phyloP scores from a whole-genome alignment of 2,329 filamentous ascomycete genomes.

The Chaetoscypha palmicola region DNA sequence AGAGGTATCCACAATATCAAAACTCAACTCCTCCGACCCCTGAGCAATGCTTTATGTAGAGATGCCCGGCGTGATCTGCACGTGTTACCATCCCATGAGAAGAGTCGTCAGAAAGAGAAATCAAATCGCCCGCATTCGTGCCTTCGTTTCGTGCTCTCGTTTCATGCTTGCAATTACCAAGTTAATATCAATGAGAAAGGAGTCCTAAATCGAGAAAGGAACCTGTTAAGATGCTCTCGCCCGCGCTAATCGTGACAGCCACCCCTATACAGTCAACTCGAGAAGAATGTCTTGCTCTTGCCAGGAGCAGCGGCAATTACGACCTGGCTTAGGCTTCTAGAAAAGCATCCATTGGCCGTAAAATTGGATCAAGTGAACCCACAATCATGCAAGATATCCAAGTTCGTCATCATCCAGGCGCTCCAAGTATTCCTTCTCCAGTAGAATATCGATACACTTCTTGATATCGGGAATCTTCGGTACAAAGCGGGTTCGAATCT shows the following conservation, averaged over 20 bases:
- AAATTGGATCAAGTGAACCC: no score
- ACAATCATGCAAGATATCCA: slow-evolving; percentile 75
- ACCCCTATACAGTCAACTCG: no score
- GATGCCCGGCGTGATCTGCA: neutral
- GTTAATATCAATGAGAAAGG: neutral
- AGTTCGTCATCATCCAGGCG: slow-evolving; percentile 90
- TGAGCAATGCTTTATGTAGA: slow-evolving; percentile 2
- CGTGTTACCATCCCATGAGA: no score
- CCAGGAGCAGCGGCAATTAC: slow-evolving; percentile 1
- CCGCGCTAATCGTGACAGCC: no score
- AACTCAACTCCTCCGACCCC: slow-evolving; percentile 1
- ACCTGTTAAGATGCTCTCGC: no score
- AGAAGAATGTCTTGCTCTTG: slow-evolving; percentile 1
- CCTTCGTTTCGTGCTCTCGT: no score
- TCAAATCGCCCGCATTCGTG: neutral
- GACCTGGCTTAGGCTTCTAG: slow-evolving; percentile 5
- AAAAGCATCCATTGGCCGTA: slow-evolving; percentile 3
- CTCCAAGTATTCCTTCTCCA: slow-evolving; percentile 98
- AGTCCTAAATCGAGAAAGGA: neutral
- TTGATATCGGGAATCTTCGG: slow-evolving; percentile 96
- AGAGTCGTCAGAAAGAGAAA: neutral
- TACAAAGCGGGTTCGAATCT: slow-evolving; percentile 87
- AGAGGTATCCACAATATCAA: slow-evolving; percentile 3
- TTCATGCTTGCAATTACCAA: no score
- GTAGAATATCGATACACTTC: slow-evolving; percentile 96